Evolutionary conservation across 1,139 yeast species (phyloP), one percentile per base, ranked within the genome.

Genomic region (Geotrichum carabidarum): DNA sequence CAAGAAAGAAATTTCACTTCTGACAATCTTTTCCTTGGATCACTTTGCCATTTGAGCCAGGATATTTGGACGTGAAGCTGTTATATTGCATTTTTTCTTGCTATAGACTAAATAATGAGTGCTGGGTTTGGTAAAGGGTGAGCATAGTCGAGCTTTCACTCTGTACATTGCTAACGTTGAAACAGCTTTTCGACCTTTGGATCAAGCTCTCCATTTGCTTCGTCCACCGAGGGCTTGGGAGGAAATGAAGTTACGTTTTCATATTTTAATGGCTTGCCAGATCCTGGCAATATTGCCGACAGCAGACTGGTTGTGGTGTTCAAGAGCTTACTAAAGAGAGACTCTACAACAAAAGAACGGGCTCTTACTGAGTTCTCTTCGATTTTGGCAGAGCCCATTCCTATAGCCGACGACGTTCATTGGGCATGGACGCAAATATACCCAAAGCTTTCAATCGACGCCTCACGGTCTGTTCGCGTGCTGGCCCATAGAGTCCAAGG

Each of bases 341-440:
- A 90, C 64, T 78, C 86, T 12, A 83, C 82, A 22, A 93, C 99
- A 0, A 86, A 84, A 65, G 96, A 89, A 63, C 86, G 84, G 65
- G 90, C 95, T 0, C 71, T 89, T 37, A 69, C 63, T 9, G 95
- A 87, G 41, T 70, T 91, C 12, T 31, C 44, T 15, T n/a, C 48
- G 31, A 22, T 41, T 9, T 30, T 55, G 32, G 37, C 40, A 12
- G 36, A 62, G 78, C 4, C 62, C 60, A 1, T 66, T 57, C 8
- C 44, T 65, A 48, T 68, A 30, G 71, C 73, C 49, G 69, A 70
- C 30, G 78, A 81, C 58, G 84, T 84, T 48, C 72, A 70, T 61
- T 79, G 57, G 77, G 78, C 89, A 2, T 90, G 96, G 95, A 75
- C 86, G 36, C 95, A 88, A 66, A 62, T 87, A 44, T 91, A 87